Evolutionary conservation across 805 yeast species (phyloP).

Genomic region (Monosporozyma servazzii): DNA sequence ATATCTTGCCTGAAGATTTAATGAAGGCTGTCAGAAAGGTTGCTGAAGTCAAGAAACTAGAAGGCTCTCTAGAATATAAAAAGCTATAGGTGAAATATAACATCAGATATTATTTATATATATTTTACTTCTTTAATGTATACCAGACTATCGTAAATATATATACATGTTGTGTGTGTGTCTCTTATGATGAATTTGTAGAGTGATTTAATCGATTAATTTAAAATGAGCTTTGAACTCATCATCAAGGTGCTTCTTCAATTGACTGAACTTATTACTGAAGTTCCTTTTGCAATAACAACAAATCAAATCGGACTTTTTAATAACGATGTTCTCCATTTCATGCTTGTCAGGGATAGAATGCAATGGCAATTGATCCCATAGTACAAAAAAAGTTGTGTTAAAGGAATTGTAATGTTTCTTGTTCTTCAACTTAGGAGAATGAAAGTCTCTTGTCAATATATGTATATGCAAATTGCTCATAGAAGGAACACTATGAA

Average conservation of each 20-base stretch:
- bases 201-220: not conserved
- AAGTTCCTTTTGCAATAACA: conserved; percentile 35
- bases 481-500: conserved; percentile 66
- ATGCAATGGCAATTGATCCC: conserved; percentile 39
- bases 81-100: conserved; percentile 47
- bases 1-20: conserved; percentile 83
- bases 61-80: conserved; percentile 91
- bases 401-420: conserved; percentile 66
- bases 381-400: conserved; percentile 52
- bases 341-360: conserved; percentile 26
- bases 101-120: not conserved
- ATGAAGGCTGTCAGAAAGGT: conserved; percentile 98
- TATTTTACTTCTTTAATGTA: not conserved
- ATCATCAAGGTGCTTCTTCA: conserved; percentile 35
- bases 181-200: no score
- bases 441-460: conserved; percentile 52
- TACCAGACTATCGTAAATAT: not conserved
- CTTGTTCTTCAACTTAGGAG: conserved; percentile 46
- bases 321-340: conserved; percentile 31
- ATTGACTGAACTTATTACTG: conserved; percentile 33
- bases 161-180: not conserved
- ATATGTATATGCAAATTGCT: conserved; percentile 66
- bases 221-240: conserved; percentile 29
- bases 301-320: conserved; percentile 34
- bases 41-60: conserved; percentile 91